Evolutionary conservation across 495 filamentous ascomycete genomes (phyloP), one percentile per base, ranked within the genome.

Genomic region (Beverwykella pulmonaria): DNA sequence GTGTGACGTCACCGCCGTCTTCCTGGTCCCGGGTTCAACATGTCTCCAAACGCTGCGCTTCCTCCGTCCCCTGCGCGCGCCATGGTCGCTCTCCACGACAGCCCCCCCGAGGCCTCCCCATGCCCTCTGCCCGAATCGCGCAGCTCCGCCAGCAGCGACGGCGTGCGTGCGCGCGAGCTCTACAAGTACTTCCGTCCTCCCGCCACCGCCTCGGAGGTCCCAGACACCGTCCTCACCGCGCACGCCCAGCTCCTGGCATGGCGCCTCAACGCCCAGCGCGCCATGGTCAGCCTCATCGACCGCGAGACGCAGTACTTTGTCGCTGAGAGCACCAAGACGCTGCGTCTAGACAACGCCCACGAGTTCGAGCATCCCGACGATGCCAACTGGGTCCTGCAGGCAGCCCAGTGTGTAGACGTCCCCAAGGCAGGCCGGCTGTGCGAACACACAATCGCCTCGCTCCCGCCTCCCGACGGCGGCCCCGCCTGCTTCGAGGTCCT

Each of bases 311-410:
- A 87, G 70, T 86, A 83, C 52, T 83, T 86, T 39, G 73, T 87
- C 30, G 84, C 84, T 2, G 83, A 87, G 67, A 75, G 79, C 25
- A 80, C 82, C 2, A 81, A 80, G 59, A 79, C 76, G 2, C 62
- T 79, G 14, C 65, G 76, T 39, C 69, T 79, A 0, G 61, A 62
- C 5, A 72, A 77, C 53, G 77, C 61, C 54, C 57, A 59, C 12
- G 69, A 74, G 26, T 78, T 75, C 62, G 76, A 80, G 20, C 71
- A 68, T 1, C 66, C 71, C 10, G 76, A 73, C 12, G 79, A 82
- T 68, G 78, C 74, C 0, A 53, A 83, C 19, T 83, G 80, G 76
- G 25, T 50, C 48, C 48, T 50, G 2, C 9, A 7, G 48, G 20
- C 20, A 7, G 67, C 54, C 20, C 55, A 49, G 4, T 81, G 78